Evolutionary conservation across 306 rosid species (phyloP).

Genomic region (Lablab purpureus): DNA sequence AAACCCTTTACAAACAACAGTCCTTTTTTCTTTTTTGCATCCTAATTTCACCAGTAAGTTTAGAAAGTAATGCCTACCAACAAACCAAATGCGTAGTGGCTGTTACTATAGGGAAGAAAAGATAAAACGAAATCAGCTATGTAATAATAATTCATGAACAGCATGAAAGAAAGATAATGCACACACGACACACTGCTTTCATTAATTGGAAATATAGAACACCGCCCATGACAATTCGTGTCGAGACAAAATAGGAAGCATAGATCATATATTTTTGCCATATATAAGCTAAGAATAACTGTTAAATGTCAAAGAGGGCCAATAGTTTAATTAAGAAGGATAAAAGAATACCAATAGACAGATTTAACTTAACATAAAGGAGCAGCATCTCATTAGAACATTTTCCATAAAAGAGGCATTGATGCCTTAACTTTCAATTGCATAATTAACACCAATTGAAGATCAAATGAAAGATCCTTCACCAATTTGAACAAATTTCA

Average conservation of each 20-base stretch:
- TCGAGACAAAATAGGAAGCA: background rate
- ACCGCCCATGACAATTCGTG: background rate
- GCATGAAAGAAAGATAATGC: background rate
- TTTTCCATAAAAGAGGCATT: slow-evolving; percentile 1
- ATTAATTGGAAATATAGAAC: slow-evolving; percentile 1
- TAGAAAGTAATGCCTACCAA: slow-evolving; percentile 40
- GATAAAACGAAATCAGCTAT: slow-evolving; percentile 17
- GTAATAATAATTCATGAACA: background rate
- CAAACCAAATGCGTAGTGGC: slow-evolving; percentile 16
- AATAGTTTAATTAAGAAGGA: slow-evolving; percentile 18
- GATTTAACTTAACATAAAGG: background rate
- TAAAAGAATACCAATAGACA: background rate
- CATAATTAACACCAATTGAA: background rate
- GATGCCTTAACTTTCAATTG: background rate
- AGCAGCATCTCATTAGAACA: slow-evolving; percentile 10
- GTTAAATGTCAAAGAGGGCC: slow-evolving; percentile 1
- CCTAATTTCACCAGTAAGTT: background rate
- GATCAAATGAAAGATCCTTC: slow-evolving; percentile 15
- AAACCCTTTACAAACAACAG: slow-evolving; percentile 15
- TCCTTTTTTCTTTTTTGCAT: slow-evolving; percentile 25
- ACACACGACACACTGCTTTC: background rate
- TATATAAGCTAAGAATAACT: slow-evolving; percentile 1
- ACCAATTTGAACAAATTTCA: slow-evolving; percentile 3
- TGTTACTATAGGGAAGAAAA: slow-evolving; percentile 1
- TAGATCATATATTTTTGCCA: background rate